Base-by-base conservation (phyloP, 345 rosid genomes). In the Trapa bicornis region DNA sequence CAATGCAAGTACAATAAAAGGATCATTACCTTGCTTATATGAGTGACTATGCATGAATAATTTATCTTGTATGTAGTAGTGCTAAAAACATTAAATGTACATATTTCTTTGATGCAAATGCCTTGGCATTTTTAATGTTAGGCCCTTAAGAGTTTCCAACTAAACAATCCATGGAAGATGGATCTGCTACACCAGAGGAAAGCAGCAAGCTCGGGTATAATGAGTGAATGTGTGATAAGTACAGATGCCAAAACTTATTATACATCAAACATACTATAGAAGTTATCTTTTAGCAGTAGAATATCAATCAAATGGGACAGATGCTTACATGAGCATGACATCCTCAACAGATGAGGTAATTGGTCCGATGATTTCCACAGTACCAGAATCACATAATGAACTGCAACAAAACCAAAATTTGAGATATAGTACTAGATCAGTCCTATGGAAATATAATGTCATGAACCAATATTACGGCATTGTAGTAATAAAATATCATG, bases 301-400 rank as follows among this genome's bases (percentile, higher is more conserved):
- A 33, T 58, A 58, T 16, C 63, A 22, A 57, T 22, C 32, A 32
- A 37, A 67, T 36, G 38, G 53, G 2, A 13, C 17, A 69, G 64
- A 69, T 76, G 77, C 92, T 86, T 79, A 91, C 97, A 91, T 87
- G 35, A 91, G 78, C 65, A 81, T 71, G 77, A 80, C 79, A 82
- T 91, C 97, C 81, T 88, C 96, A 72, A 88, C 78, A 13, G 91
- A 80, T 70, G 96, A 86, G 65, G 96, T 79, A 78, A 91, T 77
- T 38, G 97, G 96, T 79, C 97, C 96, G 70, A 84, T 91, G 65
- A 91, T 80, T 72, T 80, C 93, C 73, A 91, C 96, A 54, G 97
- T 88, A 65, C 93, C 97, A 62, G 79, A 72, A 77, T 54, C 88
- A 60, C 91, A 86, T 57, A 85, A 65, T 2, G 97, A 80, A 70